Evolutionary conservation across 352 stramenopile genomes (phyloP), one percentile per base, ranked within the genome.

Genomic region (Globisporangium iwayamae): DNA sequence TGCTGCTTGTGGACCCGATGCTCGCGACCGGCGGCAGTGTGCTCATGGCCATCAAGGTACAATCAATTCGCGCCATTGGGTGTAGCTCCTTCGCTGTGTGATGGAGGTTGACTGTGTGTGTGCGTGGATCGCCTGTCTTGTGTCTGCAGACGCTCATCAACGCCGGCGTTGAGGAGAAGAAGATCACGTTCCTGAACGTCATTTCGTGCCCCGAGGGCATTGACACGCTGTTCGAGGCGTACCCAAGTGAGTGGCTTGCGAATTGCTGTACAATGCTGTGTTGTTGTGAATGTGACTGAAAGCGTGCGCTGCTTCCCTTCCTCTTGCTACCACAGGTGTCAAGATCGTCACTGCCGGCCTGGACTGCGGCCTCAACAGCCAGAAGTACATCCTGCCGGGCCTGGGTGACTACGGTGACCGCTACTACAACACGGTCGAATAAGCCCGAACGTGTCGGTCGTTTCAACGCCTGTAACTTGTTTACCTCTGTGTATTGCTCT

Each of bases 1-100:
- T 99, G 16, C 68, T 99, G n/a, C 70, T 99, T 11, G 97, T 97
- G 55, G 96, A 99, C 81, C 96, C 96, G 18, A 99, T 99, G 96
- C 78, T 98, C 41, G 96, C 91, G 2, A 98, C 94, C 0, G 84
- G 81, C 48, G 83, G 94, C 36, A 97, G 86, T 52, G 93, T 96
- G 43, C 77, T 88, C 46, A 88, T 91, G 70, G 96, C 96, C 46
- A 94, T 99, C 60, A 85, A 97, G 67, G 82, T 93, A 59, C 56
- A 30, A 56, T 45, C 30, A 2, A 25, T 62, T 51, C 30, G 22
- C 13, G 13, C 6, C 22, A 53, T 32, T 52, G 20, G 16, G 20
- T 22, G 38, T 20, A 41, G 36, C 36, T 41, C 36, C 9, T 14
- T 41, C 4, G 20, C 34, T 6, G 32, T 43, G 4, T 32, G 1